phyloP scores from a whole-genome alignment of 768 basidiomycete species.

The Tylopilus rubrobrunneus region DNA sequence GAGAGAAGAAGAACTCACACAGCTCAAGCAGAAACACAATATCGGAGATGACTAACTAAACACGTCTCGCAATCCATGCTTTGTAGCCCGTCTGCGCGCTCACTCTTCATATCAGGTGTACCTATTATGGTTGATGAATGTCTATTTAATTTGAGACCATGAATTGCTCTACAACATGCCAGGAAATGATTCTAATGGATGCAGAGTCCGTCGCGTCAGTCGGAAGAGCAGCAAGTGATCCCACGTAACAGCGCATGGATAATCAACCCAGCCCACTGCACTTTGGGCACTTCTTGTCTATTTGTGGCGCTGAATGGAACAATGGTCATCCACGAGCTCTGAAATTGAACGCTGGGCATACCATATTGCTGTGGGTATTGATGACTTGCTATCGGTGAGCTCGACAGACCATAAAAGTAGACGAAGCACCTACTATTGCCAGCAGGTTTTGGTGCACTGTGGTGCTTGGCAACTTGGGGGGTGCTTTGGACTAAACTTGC shows the following conservation, averaged over 20 bases:
- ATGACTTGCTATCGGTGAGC: constrained; percentile 36
- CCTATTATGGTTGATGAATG: constrained; percentile 8
- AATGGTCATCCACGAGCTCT: neutral
- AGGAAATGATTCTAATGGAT: constrained; percentile 4
- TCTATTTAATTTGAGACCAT: constrained; percentile 3
- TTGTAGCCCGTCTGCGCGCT: constrained; percentile 3
- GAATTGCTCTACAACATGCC: constrained; percentile 7
- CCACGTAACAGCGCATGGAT: neutral
- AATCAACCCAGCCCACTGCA: constrained; percentile 22
- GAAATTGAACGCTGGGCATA: constrained; percentile 24
- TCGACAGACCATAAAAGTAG: neutral
- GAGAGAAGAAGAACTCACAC: constrained; percentile 85
- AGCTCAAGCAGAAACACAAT: constrained; percentile 82
- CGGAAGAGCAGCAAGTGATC: constrained; percentile 2
- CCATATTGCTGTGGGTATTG: constrained; percentile 68
- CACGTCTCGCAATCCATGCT: constrained; percentile 7
- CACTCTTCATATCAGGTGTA: constrained; percentile 2
- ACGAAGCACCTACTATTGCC: constrained; percentile 59
- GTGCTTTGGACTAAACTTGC: constrained; percentile 63
- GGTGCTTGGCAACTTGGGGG: constrained; percentile 47
- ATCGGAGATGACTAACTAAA: constrained; percentile 66
- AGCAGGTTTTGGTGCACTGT: constrained; percentile 53
- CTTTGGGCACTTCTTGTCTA: constrained; percentile 56
- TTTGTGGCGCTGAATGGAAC: constrained; percentile 47
- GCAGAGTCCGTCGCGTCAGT: constrained; percentile 7